phyloP scores from a whole-genome alignment of 345 rosid genomes.

The Garcia nutans region DNA sequence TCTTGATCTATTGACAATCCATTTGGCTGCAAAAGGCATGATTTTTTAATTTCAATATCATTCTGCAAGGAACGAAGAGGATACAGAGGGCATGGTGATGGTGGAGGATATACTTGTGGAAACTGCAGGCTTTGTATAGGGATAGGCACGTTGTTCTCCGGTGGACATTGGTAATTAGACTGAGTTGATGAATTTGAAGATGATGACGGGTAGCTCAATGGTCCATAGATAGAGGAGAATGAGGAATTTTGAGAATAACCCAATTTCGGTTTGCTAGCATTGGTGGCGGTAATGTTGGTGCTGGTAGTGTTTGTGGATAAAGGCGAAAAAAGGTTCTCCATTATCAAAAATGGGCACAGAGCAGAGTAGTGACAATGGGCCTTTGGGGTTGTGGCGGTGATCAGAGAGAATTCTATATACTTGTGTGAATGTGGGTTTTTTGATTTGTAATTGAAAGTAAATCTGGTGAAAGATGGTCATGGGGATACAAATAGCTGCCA shows the following conservation, averaged over 20 bases:
- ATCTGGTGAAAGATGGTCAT: conserved; percentile 23
- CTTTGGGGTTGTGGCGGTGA: not conserved
- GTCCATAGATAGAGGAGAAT: conserved; percentile 4
- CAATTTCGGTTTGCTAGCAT: conserved; percentile 3
- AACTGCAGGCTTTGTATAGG: conserved; percentile 18
- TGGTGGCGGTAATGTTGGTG: not conserved
- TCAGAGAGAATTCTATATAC: not conserved
- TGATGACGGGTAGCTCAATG: conserved; percentile 5
- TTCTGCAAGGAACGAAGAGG: conserved; percentile 20
- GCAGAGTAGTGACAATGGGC: not conserved
- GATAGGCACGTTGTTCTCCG: conserved; percentile 6
- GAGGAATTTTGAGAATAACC: conserved; percentile 16
- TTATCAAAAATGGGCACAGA: not conserved
- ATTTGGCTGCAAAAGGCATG: conserved; percentile 8
- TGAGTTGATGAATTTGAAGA: conserved; percentile 16
- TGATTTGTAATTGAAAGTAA: conserved; percentile 10
- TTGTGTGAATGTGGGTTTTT: conserved; percentile 1
- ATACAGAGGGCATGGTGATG: conserved; percentile 14
- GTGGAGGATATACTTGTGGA: conserved; percentile 4
- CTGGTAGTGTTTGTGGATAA: not conserved
- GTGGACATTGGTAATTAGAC: not conserved
- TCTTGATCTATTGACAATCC: conserved; percentile 21
- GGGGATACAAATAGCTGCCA: conserved; percentile 26
- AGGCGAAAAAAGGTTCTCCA: conserved; percentile 25
- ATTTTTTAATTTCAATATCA: conserved; percentile 9